Conservation (phyloP, 331 rosid species). For the Malus hybrid region DNA sequence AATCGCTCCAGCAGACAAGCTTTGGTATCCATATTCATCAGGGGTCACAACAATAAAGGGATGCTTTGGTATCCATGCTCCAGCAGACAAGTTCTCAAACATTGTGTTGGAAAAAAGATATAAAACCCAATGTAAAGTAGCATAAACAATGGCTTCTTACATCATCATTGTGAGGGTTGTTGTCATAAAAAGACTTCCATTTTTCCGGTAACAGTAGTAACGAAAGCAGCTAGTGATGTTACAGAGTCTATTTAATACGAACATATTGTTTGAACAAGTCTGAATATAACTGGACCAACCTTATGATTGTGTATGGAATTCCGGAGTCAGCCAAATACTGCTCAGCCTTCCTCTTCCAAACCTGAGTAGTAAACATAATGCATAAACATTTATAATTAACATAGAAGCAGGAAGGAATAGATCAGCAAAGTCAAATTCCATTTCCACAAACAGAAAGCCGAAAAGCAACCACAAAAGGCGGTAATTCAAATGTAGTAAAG, state of each 20-base stretch:
- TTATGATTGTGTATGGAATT: constrained; percentile 74
- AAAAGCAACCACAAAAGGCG: neutral
- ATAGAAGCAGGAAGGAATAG: neutral
- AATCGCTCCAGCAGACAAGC: neutral
- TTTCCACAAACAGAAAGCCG: neutral
- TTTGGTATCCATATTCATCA: neutral
- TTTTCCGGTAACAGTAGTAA: neutral
- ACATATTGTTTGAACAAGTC: neutral
- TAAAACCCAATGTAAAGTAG: neutral
- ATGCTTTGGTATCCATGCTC: neutral
- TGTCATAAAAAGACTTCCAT: neutral
- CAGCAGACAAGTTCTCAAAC: neutral
- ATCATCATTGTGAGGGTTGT: neutral
- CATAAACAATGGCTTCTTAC: neutral
- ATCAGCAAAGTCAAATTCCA: neutral
- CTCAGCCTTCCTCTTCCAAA: constrained; percentile 95
- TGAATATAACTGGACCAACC: constrained; percentile 31
- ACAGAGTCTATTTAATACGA: neutral
- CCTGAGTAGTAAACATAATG: constrained; percentile 25
- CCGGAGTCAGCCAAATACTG: constrained; percentile 81
- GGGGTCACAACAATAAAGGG: neutral
- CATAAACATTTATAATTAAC: neutral
- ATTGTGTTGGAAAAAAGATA: neutral
- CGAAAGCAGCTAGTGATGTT: neutral
- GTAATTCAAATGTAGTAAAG: constrained; percentile 5